Evolutionary conservation across 1,284 basidiomycete genomes (phyloP), one percentile per base, ranked within the genome.

Genomic region (Cryptococcus maquisensis): DNA sequence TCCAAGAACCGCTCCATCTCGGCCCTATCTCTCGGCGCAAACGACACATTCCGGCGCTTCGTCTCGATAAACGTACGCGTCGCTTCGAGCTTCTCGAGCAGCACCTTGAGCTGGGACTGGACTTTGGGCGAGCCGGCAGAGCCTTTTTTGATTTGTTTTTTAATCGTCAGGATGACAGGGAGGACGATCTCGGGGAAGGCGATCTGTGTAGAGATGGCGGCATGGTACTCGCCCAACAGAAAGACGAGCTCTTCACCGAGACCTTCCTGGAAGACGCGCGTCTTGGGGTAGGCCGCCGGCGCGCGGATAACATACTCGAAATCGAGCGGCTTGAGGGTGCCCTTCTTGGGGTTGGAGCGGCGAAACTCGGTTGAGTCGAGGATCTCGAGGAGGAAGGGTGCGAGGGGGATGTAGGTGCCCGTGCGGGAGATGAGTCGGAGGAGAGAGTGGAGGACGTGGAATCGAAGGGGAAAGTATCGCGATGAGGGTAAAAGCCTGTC

Each of bases 151-250:
- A 90, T 64, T 64, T 71, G 81, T 76, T 75, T 84, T 83, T 83
- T 83, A 54, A 94, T 79, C 3, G 82, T 79, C 10, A 87, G 82
- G n/a, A 86, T 77, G 38, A 94, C 79, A 2, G 95, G 92, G n/a
- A 98, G 83, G 13, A 86, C 81, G 50, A 96, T 80, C 77, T 99
- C 96, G 2, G 95, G 95, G 79, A 97, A 97, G 0, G 90, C 90
- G 54, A 98, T 86, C 72, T 87, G 89, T 1, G 60, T 78, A 71
- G 78, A 68, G 79, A 88, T 56, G 76, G 77, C 52, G 82, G 82
- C 73, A 56, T 78, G 78, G 83, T 88, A 92, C 74, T 95, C 90
- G 10, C 86, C 85, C 41, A 97, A 80, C 18, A 92, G 76, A 74
- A 83, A 92, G 5, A 82, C 74, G 18, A 86, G 79, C 74, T 98